Evolutionary conservation across 2,329 filamentous ascomycete genomes (phyloP), one percentile per base, ranked within the genome.

Genomic region (Neoarthrinium moseri): DNA sequence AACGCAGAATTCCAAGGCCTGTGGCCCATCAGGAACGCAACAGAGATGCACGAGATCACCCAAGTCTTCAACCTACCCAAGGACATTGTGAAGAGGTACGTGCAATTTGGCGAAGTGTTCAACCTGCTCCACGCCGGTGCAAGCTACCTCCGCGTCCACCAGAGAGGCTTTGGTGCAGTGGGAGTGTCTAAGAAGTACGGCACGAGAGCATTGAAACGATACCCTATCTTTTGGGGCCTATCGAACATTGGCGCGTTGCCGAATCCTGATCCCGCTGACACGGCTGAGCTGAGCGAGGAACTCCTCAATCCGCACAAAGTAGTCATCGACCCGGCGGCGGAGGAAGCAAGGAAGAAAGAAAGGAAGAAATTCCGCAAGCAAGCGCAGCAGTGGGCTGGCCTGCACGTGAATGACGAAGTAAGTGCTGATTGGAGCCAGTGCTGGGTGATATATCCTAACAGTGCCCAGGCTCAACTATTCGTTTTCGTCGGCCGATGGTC

Each of bases 401-500:
- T 87, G 2, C 70, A 83, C 3, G 72, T 81, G 43, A 75, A 82
- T 52, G 75, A 7, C 17, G 17, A 35, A 7, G 33, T 35, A 18
- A 35, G 33, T 18, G n/a, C n/a, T n/a, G n/a, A n/a, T n/a, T n/a
- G n/a, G n/a, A n/a, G n/a, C n/a, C n/a, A n/a, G n/a, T n/a, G n/a
- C n/a, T n/a, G n/a, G n/a, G n/a, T n/a, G n/a, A n/a, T n/a, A n/a
- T n/a, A n/a, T n/a, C n/a, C 33, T 35, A 15, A 35, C 33, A 12
- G 8, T 35, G 8, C 8, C 2, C 70, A 80, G 30, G 82, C 83
- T 2, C 81, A 86, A 47, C 70, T 87, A 7, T 76, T 86, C 51
- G 83, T 86, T 7, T 87, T 87, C 53, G 83, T 86, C 35, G 83
- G 83, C 47, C 77, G 83, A 51, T 87, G 83, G 83, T 83, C 78